Conservation (phyloP, 2,329 filamentous ascomycete species). For the Sordariomycetes sp. region DNA sequence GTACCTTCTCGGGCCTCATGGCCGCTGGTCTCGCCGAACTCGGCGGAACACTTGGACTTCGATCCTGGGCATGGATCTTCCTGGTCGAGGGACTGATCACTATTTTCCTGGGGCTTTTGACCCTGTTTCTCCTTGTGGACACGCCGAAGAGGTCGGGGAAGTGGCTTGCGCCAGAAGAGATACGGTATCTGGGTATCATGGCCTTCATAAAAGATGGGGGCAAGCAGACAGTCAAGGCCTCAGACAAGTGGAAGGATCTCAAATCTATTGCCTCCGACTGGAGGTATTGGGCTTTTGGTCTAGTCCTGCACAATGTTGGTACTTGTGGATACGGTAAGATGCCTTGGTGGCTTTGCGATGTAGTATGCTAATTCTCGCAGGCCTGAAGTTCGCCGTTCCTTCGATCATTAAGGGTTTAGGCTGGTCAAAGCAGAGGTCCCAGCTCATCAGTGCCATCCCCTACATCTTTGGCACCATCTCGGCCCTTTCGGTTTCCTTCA, state of each 20-base stretch:
- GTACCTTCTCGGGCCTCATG: slow-evolving; percentile 35
- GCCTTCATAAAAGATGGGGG: slow-evolving; percentile 23
- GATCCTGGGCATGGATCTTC: slow-evolving; percentile 43
- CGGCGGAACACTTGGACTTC: slow-evolving; percentile 30
- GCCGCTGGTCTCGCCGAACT: slow-evolving; percentile 34
- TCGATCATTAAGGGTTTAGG: slow-evolving; percentile 54
- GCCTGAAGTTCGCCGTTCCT: slow-evolving; percentile 34
- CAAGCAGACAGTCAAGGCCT: slow-evolving; percentile 5
- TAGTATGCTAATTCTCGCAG: slow-evolving; percentile 5
- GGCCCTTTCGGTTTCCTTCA: slow-evolving; percentile 41
- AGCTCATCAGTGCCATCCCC: slow-evolving; percentile 55
- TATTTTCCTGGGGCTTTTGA: slow-evolving; percentile 23
- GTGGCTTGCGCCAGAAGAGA: slow-evolving; percentile 29
- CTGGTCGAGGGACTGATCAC: slow-evolving; percentile 40
- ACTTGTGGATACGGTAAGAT: slow-evolving; percentile 3
- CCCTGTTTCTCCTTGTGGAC: slow-evolving; percentile 37
- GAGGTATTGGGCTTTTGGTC: slow-evolving; percentile 9
- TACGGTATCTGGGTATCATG: slow-evolving; percentile 26
- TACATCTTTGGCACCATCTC: slow-evolving; percentile 56
- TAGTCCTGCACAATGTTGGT: slow-evolving; percentile 3
- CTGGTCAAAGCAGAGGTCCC: slow-evolving; percentile 46
- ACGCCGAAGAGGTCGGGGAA: slow-evolving; percentile 20
- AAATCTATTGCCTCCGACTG: slow-evolving; percentile 9
- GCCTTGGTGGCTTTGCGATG: background rate
- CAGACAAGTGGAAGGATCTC: slow-evolving; percentile 8